Evolutionary conservation across 2,329 filamentous ascomycete genomes (phyloP), one percentile per base, ranked within the genome.

Genomic region (Pseudonectria buxi): DNA sequence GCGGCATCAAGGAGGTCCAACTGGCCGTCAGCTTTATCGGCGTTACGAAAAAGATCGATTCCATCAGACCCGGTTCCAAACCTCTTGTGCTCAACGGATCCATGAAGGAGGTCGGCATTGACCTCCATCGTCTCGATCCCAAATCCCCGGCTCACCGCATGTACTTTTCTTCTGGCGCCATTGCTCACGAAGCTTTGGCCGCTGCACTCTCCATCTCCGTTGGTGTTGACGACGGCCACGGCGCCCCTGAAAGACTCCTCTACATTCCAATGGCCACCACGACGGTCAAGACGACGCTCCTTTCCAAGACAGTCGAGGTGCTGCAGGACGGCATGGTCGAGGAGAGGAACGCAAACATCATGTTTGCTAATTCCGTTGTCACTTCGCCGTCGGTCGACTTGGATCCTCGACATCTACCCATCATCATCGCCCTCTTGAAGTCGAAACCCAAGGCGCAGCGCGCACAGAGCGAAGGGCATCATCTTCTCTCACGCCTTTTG

Each of bases 261-360:
- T 98, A 98, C 57, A 77, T 98, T 28, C 92, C 92, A 1, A 96
- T 98, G 92, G 86, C 90, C 14, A 98, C 92, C 2, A 95, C 89
- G 3, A 98, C 81, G 0, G 78, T 96, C 40, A 87, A 90, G 58
- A 96, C 92, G 0, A 98, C 94, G 0, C 65, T 96, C 7, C 90
- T 90, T 6, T 94, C 92, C 10, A 95, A 96, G 61, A 94, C 89
- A 0, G 81, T 98, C 10, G 84, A 90, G 55, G 75, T 89, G 35
- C 76, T 81, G 2, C 74, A 81, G 39, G 75, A 83, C 24, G 82
- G 83, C 13, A 81, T 77, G 26, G 71, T 75, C 10, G 83, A 84
- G 46, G 88, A 96, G 61, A 80, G 86, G 43, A 98, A 98, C 53
- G 85, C 87, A 32, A 98, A 98, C 56, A 92, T 98, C 26, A 69